A percentile compares a stretch with the other conserved stretches of the same genome.
Evolutionary conservation across 306 rosid genomes (phyloP).

Genomic region (Oemleria cerasiformis): DNA sequence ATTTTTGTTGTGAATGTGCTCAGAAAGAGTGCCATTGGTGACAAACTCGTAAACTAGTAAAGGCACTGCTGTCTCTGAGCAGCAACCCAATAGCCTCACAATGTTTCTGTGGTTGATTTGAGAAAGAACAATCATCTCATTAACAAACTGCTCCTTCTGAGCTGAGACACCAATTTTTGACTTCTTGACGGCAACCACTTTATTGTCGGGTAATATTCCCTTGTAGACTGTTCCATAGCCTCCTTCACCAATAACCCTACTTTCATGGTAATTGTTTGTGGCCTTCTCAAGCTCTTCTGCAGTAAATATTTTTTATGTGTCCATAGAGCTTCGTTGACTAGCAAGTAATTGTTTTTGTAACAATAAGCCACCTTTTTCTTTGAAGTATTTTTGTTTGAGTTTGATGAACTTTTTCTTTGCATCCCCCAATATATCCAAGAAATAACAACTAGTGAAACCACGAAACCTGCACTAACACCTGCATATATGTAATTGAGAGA

Average conservation of each 20-base stretch:
- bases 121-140: slow-evolving; percentile 6
- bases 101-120: slow-evolving; percentile 17
- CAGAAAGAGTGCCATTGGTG: background rate
- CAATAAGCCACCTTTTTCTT: background rate
- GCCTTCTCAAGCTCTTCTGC: slow-evolving; percentile 1
- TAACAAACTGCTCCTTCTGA: background rate
- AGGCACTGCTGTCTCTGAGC: slow-evolving; percentile 1
- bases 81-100: slow-evolving; percentile 14
- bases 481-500: background rate
- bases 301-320: background rate
- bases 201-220: background rate
- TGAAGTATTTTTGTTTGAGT: background rate
- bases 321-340: background rate
- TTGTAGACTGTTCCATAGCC: slow-evolving; percentile 18
- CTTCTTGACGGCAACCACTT: slow-evolving; percentile 8
- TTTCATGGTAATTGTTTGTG: slow-evolving; percentile 5
- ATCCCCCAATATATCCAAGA: background rate
- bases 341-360: background rate
- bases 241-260: background rate
- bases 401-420: background rate
- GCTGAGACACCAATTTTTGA: background rate
- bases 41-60: slow-evolving; percentile 12
- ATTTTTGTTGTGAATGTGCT: background rate
- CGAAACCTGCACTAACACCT: background rate
- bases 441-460: background rate